Percentiles rank a stretch among this genome's conserved stretches.
phyloP scores from a whole-genome alignment of 768 basidiomycete species.

The Hebeloma cylindrosporum region DNA sequence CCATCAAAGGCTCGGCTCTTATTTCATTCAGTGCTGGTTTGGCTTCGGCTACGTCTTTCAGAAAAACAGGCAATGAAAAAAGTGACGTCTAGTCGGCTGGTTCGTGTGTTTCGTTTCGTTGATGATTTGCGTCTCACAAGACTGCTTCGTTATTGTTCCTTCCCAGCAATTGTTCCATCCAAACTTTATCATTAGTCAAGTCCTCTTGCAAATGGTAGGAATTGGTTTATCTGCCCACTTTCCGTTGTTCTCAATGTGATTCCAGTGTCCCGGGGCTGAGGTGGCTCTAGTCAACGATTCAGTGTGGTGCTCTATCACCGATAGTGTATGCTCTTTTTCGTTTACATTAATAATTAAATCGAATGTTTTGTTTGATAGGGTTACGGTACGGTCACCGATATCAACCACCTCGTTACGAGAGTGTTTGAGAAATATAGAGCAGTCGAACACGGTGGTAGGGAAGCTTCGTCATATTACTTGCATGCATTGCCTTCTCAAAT shows the following conservation, averaged over 20 bases:
- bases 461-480: not conserved
- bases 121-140: not conserved
- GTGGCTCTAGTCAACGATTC: conserved; percentile 14
- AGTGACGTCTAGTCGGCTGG: conserved; percentile 2
- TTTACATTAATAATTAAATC: not conserved
- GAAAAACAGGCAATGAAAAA: conserved; percentile 8
- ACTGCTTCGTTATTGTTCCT: not conserved
- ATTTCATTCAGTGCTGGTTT: conserved; percentile 2
- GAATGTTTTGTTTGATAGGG: not conserved
- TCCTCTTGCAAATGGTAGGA: conserved; percentile 1
- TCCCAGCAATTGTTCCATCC: conserved; percentile 17
- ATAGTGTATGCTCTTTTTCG: conserved; percentile 15
- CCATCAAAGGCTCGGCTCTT: not conserved
- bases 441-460: conserved; percentile 4
- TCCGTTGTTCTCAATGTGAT: not conserved
- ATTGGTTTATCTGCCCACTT: not conserved
- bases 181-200: conserved; percentile 9
- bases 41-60: conserved; percentile 5
- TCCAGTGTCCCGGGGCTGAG: conserved; percentile 10
- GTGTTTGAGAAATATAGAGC: conserved; percentile 3
- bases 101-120: not conserved
- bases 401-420: conserved; percentile 6
- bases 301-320: conserved; percentile 12
- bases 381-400: conserved; percentile 3
- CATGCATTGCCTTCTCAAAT: not conserved